phyloP scores from a whole-genome alignment of 2,329 filamentous ascomycete species.

The Sphaerostilbella broomeana region DNA sequence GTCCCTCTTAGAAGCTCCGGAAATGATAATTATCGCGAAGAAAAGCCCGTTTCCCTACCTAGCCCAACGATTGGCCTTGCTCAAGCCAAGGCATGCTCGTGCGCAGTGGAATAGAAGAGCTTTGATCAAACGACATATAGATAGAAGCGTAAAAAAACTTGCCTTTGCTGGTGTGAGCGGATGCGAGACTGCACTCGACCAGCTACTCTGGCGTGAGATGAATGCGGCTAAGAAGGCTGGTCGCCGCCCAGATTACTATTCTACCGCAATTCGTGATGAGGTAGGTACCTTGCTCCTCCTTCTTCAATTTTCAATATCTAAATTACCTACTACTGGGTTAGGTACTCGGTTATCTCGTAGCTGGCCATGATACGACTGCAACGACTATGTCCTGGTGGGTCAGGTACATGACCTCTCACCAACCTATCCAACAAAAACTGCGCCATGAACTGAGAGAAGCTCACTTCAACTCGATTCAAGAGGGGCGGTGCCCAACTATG shows the following conservation, averaged over 20 bases:
- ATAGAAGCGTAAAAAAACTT: conserved; percentile 17
- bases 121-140: conserved; percentile 19
- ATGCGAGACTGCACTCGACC: conserved; percentile 24
- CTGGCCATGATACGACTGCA: conserved; percentile 25
- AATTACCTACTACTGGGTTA: conserved; percentile 2
- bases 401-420: conserved; percentile 22
- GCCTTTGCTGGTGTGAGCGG: conserved; percentile 5
- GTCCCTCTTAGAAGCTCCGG: conserved; percentile 19
- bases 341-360: conserved; percentile 25
- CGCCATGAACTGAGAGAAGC: conserved; percentile 20
- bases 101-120: conserved; percentile 20
- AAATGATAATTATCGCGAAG: conserved; percentile 22
- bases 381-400: conserved; percentile 25
- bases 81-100: conserved; percentile 20
- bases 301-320: neutral
- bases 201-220: conserved; percentile 29
- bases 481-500: conserved; percentile 23
- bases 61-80: conserved; percentile 18
- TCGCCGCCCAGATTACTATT: conserved; percentile 26
- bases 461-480: conserved; percentile 16
- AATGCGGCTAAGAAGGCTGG: conserved; percentile 24
- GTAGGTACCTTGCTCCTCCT: conserved; percentile 12
- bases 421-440: conserved; percentile 20
- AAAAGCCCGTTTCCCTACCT: conserved; percentile 17
- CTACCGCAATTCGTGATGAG: conserved; percentile 29